Evolutionary conservation across 768 basidiomycete genomes (phyloP).

Genomic region (Butyriboletus loyo): DNA sequence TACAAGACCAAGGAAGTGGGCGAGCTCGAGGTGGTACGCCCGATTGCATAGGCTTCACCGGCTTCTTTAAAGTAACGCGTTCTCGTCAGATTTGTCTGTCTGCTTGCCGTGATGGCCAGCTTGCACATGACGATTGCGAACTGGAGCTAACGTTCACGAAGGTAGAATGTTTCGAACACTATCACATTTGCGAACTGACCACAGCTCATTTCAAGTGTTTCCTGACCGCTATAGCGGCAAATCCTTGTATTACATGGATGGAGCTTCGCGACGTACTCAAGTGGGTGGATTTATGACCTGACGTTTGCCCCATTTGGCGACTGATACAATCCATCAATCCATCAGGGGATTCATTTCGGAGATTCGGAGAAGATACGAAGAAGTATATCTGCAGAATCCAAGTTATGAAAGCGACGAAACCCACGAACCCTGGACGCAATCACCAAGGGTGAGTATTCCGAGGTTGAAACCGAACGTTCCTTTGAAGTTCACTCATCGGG

Average conservation of each 20-base stretch:
- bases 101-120: slow-evolving; percentile 25
- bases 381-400: not conserved
- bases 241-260: slow-evolving; percentile 15
- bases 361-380: slow-evolving; percentile 13
- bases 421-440: slow-evolving; percentile 8
- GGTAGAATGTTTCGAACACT: slow-evolving; percentile 6
- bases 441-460: slow-evolving; percentile 20
- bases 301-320: not conserved
- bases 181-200: not conserved
- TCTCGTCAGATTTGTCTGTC: slow-evolving; percentile 23
- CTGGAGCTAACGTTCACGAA: slow-evolving; percentile 23
- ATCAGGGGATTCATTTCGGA: slow-evolving; percentile 13
- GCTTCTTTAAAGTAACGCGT: not conserved
- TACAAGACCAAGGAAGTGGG: slow-evolving; percentile 5
- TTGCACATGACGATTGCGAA: slow-evolving; percentile 21
- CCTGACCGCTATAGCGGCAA: slow-evolving; percentile 8
- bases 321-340: not conserved
- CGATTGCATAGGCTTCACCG: not conserved
- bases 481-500: not conserved
- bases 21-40: slow-evolving; percentile 20
- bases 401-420: not conserved
- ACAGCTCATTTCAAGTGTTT: slow-evolving; percentile 14
- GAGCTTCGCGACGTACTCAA: slow-evolving; percentile 18
- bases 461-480: not conserved
- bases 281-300: slow-evolving; percentile 3